Evolutionary conservation across 768 basidiomycete genomes (phyloP).

Genomic region (Chalciporus chontae): DNA sequence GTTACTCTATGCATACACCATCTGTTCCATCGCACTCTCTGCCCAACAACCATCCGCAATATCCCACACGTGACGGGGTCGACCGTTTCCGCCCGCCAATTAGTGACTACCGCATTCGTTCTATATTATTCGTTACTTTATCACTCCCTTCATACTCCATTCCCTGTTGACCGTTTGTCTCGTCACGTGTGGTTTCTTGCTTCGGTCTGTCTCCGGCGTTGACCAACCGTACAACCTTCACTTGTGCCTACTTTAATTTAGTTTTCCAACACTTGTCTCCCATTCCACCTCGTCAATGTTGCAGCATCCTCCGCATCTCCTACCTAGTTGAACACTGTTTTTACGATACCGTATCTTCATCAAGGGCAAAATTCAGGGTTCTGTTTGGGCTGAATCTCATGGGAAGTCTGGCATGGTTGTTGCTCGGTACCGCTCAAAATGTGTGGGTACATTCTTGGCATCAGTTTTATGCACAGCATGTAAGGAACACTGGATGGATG

Average conservation of each 20-base stretch:
- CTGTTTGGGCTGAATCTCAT: slow-evolving; percentile 11
- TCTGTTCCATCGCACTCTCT: slow-evolving; percentile 46
- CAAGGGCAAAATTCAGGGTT: slow-evolving; percentile 30
- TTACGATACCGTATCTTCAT: slow-evolving; percentile 33
- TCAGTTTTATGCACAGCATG: slow-evolving; percentile 13
- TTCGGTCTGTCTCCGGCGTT: slow-evolving; percentile 23
- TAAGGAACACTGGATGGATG: neutral
- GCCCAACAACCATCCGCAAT: slow-evolving; percentile 41
- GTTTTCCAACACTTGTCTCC: slow-evolving; percentile 27
- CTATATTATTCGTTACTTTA: slow-evolving; percentile 86
- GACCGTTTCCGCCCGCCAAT: slow-evolving; percentile 47
- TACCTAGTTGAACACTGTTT: slow-evolving; percentile 39
- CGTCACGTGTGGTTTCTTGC: slow-evolving; percentile 35
- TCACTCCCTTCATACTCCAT: slow-evolving; percentile 42
- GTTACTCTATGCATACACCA: slow-evolving; percentile 57
- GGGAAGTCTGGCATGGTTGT: neutral
- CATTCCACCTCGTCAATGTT: slow-evolving; percentile 40
- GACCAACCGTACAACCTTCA: slow-evolving; percentile 26
- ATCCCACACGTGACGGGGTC: slow-evolving; percentile 48
- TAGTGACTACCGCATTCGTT: slow-evolving; percentile 50
- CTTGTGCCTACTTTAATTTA: slow-evolving; percentile 33
- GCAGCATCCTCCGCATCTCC: slow-evolving; percentile 40
- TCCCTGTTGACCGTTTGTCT: slow-evolving; percentile 35
- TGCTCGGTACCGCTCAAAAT: slow-evolving; percentile 12
- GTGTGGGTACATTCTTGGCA: neutral